Percentiles rank a stretch among this genome's conserved stretches.
Evolutionary conservation across 306 rosid genomes (phyloP).

Genomic region (Bauhinia variegata): DNA sequence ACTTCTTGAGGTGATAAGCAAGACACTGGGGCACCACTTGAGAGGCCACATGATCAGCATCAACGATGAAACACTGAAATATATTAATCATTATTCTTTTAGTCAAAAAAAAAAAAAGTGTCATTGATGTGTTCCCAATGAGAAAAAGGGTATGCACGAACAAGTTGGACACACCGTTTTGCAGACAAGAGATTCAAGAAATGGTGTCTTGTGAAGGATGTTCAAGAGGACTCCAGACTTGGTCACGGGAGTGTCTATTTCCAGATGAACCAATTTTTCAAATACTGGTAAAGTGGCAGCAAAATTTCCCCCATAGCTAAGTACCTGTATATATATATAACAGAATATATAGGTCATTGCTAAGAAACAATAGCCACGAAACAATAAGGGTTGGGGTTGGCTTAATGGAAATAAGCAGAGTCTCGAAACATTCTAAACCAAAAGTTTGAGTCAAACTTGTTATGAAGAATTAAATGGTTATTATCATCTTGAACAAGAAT

Average conservation of each 20-base stretch:
- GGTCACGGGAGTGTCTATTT: background rate
- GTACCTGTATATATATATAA: background rate
- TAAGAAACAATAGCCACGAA: no score
- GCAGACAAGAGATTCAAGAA: background rate
- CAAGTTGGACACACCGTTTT: background rate
- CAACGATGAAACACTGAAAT: background rate
- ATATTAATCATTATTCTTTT: no score
- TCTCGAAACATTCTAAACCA: no score
- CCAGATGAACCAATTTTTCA: background rate
- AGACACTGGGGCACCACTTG: background rate
- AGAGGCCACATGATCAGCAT: background rate
- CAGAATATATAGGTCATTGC: background rate
- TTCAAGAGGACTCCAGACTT: background rate
- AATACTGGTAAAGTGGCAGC: background rate
- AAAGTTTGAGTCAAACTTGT: no score
- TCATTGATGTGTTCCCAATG: no score
- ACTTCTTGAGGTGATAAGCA: background rate
- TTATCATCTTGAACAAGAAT: no score
- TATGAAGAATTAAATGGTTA: no score
- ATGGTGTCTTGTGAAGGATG: background rate
- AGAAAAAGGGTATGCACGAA: background rate
- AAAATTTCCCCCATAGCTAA: background rate
- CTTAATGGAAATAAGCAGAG: no score
- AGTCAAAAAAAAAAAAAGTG: background rate
- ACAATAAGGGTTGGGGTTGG: no score